Evolutionary conservation across 2,329 filamentous ascomycete species (phyloP), one percentile per base, ranked within the genome.

Genomic region (Colletotrichum sp.): DNA sequence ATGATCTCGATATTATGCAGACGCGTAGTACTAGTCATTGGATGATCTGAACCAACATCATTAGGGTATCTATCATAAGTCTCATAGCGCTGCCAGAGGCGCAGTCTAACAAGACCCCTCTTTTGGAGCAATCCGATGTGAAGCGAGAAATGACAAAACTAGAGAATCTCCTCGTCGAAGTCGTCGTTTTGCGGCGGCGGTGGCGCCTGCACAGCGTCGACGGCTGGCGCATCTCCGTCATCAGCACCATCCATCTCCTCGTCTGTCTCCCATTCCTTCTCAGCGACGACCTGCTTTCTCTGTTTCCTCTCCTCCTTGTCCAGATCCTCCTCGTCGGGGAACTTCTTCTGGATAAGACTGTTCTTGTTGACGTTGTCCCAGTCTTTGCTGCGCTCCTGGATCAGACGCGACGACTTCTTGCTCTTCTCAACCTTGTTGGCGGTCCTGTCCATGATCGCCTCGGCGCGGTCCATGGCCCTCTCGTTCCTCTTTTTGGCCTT

Each of bases 301-400:
- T 76, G 68, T 24, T 78, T 79, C 30, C 32, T 75, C 62, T 70
- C 74, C 6, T 79, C 81, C 34, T 73, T 79, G 44, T 81, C 70
- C 2, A 71, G 79, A 18, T 80, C 80, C n/a, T 77, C 80, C n/a
- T 80, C 81, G 15, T 63, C 52, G n/a, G 77, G 70, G 12, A 78
- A 72, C 57, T 77, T 76, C 49, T 71, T 72, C n/a, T 26, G 34
- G 13, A 24, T 16, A 24, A 49, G 64, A 24, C 62, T 44, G 7
- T 72, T 32, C 79, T 86, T 87, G 81, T 93, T 93, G 79, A 92
- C 85, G 9, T 91, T 88, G 3, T 92, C 90, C 91, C 91, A 93
- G 6, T 84, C 84, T 81, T 90, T 90, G 24, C 86, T 86, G 76
- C 91, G 84, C 57, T 84, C 81, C 78, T 91, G 87, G 10, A 91